Conservation (phyloP, 1,139 yeast genomes). For the Pichia sorboxylosa region DNA sequence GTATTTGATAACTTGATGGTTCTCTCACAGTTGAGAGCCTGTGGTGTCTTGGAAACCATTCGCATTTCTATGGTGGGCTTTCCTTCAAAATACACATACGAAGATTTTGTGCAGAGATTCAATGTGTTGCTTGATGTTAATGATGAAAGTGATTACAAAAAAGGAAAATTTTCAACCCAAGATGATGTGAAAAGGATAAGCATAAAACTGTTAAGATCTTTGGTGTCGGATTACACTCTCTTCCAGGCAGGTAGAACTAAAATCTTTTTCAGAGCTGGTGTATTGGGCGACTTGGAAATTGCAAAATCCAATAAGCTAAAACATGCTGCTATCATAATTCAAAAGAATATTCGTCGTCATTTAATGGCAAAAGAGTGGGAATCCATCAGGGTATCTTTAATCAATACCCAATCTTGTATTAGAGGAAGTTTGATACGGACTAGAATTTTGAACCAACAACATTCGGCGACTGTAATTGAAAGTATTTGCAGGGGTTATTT, state of each 20-base stretch:
- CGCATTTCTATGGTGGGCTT: constrained; percentile 95
- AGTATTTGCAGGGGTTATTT: constrained; percentile 52
- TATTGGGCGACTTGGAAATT: constrained; percentile 88
- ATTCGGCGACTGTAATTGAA: constrained; percentile 64
- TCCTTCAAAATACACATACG: constrained; percentile 93
- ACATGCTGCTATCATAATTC: constrained; percentile 70
- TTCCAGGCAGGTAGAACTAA: constrained; percentile 84
- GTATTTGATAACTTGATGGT: constrained; percentile 92
- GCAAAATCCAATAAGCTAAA: constrained; percentile 66
- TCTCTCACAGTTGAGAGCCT: constrained; percentile 85
- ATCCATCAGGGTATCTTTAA: constrained; percentile 42
- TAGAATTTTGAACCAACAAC: constrained; percentile 41
- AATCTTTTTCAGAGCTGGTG: constrained; percentile 92
- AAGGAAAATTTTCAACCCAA: constrained; percentile 36
- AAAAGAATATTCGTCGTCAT: constrained; percentile 66
- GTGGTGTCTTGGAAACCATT: constrained; percentile 96
- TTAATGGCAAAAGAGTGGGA: constrained; percentile 50
- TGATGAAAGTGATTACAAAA: constrained; percentile 48
- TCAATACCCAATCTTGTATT: constrained; percentile 44
- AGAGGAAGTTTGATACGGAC: constrained; percentile 55
- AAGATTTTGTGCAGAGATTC: constrained; percentile 84
- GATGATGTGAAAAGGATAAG: constrained; percentile 55
- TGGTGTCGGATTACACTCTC: constrained; percentile 51
- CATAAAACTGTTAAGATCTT: constrained; percentile 47
- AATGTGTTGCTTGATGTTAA: constrained; percentile 64